Conservation (phyloP, 495 filamentous ascomycete species). For the Halenospora varia region DNA sequence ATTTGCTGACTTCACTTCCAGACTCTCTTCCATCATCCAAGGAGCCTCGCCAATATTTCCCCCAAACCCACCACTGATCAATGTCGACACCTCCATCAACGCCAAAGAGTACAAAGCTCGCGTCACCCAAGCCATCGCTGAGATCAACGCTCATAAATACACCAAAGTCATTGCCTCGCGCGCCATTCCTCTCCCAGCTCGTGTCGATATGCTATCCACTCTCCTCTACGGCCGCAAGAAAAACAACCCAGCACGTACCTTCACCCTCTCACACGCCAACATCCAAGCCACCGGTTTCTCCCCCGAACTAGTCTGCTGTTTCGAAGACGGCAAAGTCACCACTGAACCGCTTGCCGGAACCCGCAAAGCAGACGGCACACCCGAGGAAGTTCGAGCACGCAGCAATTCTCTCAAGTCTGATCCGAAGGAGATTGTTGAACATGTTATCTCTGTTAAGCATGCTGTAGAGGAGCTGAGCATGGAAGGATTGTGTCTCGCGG, state of each 20-base stretch:
- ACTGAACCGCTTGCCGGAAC: constrained; percentile 8
- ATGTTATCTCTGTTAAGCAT: constrained; percentile 6
- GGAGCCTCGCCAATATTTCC: too few relatives aligned
- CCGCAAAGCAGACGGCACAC: not conserved
- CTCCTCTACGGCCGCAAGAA: constrained; percentile 2
- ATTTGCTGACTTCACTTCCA: too few relatives aligned
- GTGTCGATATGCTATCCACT: constrained; percentile 7
- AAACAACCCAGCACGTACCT: constrained; percentile 10
- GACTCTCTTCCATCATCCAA: too few relatives aligned
- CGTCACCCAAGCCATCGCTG: not conserved
- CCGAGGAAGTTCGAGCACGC: not conserved
- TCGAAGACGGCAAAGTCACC: not conserved
- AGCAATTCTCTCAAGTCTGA: not conserved
- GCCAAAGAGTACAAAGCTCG: not conserved
- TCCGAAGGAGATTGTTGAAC: constrained; percentile 10
- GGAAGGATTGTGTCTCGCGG: not conserved
- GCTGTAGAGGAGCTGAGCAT: not conserved
- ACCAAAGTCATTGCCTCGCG: constrained; percentile 8
- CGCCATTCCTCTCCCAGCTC: not conserved
- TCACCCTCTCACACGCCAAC: constrained; percentile 1
- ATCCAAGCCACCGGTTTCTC: constrained; percentile 12
- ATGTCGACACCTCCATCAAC: not conserved
- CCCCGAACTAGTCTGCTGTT: constrained; percentile 6
- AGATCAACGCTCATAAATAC: constrained; percentile 7
- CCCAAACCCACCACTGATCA: not conserved